Conservation (phyloP, 805 yeast genomes). For the Zygosaccharomyces siamensis region DNA sequence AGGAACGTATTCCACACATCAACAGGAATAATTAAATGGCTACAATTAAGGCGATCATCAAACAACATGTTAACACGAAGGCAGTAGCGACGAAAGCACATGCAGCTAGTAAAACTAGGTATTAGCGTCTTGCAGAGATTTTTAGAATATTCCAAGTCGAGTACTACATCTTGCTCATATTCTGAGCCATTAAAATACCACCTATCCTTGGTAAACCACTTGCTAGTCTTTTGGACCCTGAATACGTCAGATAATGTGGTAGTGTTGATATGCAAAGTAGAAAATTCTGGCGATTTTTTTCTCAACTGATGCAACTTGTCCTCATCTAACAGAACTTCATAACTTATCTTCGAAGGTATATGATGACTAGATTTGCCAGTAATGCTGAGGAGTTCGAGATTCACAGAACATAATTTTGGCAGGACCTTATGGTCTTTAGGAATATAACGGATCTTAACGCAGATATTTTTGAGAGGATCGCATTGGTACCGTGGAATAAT, state of each 20-base stretch:
- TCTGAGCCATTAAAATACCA: background rate
- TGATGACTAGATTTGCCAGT: slow-evolving; percentile 33
- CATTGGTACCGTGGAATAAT: slow-evolving; percentile 27
- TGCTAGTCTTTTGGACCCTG: background rate
- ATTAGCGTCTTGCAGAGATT: slow-evolving; percentile 39
- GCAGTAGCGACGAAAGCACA: slow-evolving; percentile 44
- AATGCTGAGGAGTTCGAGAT: slow-evolving; percentile 30
- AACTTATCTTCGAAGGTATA: slow-evolving; percentile 28
- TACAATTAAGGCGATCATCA: slow-evolving; percentile 14
- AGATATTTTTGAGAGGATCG: slow-evolving; percentile 22
- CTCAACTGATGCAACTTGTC: background rate
- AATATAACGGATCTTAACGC: slow-evolving; percentile 28
- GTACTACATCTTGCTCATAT: slow-evolving; percentile 3
- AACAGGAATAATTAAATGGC: slow-evolving; percentile 16
- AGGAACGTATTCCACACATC: background rate
- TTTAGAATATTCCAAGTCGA: slow-evolving; percentile 17
- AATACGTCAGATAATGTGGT: background rate
- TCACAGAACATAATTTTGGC: slow-evolving; percentile 27
- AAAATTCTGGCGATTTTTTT: slow-evolving; percentile 4
- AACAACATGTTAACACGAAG: slow-evolving; percentile 40
- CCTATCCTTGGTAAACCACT: background rate
- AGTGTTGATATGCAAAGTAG: background rate
- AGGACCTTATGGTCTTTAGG: slow-evolving; percentile 26
- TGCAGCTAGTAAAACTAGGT: slow-evolving; percentile 46
- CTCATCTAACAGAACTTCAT: background rate